These are phyloP conservation scores for Kazachstania martiniae DNA, from an alignment of 805 yeast genomes.

Conservation along the genomic window DNA sequence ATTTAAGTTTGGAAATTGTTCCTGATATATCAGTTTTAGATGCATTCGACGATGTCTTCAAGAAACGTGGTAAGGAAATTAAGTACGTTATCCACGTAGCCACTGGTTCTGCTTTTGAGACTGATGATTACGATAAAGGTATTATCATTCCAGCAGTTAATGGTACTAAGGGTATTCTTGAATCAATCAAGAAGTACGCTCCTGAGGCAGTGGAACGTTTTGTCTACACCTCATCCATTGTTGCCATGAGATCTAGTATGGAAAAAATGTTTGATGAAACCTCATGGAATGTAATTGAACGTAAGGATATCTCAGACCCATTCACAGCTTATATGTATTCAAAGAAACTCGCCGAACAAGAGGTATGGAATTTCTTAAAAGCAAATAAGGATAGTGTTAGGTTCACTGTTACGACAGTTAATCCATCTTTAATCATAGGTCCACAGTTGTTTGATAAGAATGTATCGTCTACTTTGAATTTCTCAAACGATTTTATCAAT, in stretches of 20 bases:
- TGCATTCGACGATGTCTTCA: slow-evolving; percentile 38
- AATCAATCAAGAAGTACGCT: slow-evolving; percentile 34
- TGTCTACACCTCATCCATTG: slow-evolving; percentile 44
- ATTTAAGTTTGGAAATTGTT: slow-evolving; percentile 27
- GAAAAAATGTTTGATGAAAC: slow-evolving; percentile 28
- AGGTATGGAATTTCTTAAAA: slow-evolving; percentile 41
- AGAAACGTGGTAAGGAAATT: slow-evolving; percentile 37
- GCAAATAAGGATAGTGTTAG: slow-evolving; percentile 28
- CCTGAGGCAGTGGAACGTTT: slow-evolving; percentile 35
- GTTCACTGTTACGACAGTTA: slow-evolving; percentile 31
- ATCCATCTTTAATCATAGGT: slow-evolving; percentile 38
- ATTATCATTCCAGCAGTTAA: slow-evolving; percentile 44
- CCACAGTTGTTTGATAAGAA: slow-evolving; percentile 37
- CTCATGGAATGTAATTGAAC: slow-evolving; percentile 32
- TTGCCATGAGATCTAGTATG: slow-evolving; percentile 33
- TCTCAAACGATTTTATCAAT: slow-evolving; percentile 28
- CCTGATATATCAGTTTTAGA: slow-evolving; percentile 26
- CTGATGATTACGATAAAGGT: slow-evolving; percentile 36
- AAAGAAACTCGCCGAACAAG: slow-evolving; percentile 44
- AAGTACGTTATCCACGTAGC: slow-evolving; percentile 51
- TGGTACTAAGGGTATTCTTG: slow-evolving; percentile 44
- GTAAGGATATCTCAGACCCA: slow-evolving; percentile 42
- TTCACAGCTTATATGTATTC: slow-evolving; percentile 31
- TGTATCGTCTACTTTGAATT: slow-evolving; percentile 27
- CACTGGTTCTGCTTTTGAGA: slow-evolving; percentile 41